Base-by-base conservation (phyloP, 768 basidiomycete genomes). In the Rhodotorula sphaerocarpa region DNA sequence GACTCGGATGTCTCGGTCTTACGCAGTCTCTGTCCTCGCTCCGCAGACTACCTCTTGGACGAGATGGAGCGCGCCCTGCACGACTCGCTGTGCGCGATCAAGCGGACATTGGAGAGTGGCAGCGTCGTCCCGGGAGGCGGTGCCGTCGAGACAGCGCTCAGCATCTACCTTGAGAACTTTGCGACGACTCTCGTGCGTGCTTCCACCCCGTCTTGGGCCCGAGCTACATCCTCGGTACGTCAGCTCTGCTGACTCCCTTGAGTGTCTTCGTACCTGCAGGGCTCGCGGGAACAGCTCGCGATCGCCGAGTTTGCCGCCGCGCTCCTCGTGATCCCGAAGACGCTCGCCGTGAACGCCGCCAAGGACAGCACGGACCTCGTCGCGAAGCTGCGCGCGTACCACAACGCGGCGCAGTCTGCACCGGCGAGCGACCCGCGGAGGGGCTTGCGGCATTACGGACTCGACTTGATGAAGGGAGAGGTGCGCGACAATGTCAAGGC, bases 61-160 rank as follows among this genome's bases (percentile, higher is more conserved):
- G 95, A 99, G 80, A 99, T 97, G 95, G 95, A 99, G 78, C 80
- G 95, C 51, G 86, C 90, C 0, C 76, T 97, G 70, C 93, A 99
- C 74, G 95, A 99, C 75, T 87, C 88, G 3, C 76, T 97, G 66
- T 93, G 88, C 33, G 82, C 95, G 71, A 90, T 96, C 79, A 99
- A 99, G 79, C 83, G 93, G 61, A 97, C 95, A 9, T 78, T 97
- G 50, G 95, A 99, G 79, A 92, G 90, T 70, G 95, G 93, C 14
- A 77, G 86, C 36, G 91, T 97, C 30, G 92, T 97, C 15, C 92
- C 95, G 1, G 95, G 93, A 57, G 95, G 95, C 56, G 95, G 93
- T 59, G 92, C 95, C 9, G 92, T 96, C 16, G 93, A 99, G 76
- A 89, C 88, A 43, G 93, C 93, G 7, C 80, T 97, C 55, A 93